These are phyloP conservation scores for Raddia distichophylla DNA, from an alignment of 176 grass and related monocot species.

Conservation along the genomic window DNA sequence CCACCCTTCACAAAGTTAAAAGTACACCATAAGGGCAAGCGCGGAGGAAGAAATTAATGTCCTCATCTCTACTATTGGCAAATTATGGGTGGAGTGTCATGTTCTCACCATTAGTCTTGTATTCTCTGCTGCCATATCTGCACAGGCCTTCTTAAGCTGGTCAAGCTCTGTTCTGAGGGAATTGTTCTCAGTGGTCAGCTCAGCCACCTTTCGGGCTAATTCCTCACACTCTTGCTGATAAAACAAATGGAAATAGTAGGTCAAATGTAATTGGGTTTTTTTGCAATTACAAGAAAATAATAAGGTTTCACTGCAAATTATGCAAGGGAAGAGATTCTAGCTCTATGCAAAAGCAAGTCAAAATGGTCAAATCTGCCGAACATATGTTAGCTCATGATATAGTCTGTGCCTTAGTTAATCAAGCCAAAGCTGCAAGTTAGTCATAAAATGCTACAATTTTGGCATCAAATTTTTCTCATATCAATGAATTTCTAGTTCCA, in stretches of 20 bases:
- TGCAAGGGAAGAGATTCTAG: neutral
- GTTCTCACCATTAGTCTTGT: slow-evolving; percentile 60
- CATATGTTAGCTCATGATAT: neutral
- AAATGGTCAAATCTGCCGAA: neutral
- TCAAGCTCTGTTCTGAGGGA: slow-evolving; percentile 63
- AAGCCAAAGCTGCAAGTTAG: neutral
- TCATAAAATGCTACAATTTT: neutral
- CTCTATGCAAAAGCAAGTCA: neutral
- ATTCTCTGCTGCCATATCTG: slow-evolving; percentile 68
- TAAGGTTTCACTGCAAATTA: neutral
- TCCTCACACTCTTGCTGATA: slow-evolving; percentile 86
- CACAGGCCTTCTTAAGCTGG: slow-evolving; percentile 67
- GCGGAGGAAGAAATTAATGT: neutral
- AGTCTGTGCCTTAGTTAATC: neutral
- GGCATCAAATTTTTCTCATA: neutral
- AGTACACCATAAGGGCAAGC: neutral
- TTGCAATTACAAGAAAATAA: neutral
- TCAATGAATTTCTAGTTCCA: slow-evolving; percentile 1
- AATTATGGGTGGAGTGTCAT: slow-evolving; percentile 5
- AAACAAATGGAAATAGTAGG: neutral
- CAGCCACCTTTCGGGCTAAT: slow-evolving; percentile 57
- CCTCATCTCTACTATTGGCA: neutral
- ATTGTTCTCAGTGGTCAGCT: slow-evolving; percentile 64
- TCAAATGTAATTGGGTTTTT: neutral
- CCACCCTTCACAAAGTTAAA: slow-evolving; percentile 37